Evolutionary conservation across 1,139 yeast species (phyloP).

Genomic region (Keqinozyma sinolaborantium): DNA sequence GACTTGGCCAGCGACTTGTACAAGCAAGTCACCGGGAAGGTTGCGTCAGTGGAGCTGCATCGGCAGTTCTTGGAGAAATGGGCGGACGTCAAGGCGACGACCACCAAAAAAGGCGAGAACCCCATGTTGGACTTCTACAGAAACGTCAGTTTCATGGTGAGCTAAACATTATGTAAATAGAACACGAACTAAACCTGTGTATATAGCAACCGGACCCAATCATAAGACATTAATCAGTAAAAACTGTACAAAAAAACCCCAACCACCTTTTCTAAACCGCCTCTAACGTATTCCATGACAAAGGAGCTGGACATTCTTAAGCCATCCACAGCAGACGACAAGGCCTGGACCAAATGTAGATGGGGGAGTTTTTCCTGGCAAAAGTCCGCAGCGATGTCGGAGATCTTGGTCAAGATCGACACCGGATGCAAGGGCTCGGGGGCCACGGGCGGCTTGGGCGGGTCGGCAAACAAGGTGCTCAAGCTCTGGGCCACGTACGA

Average conservation of each 20-base stretch:
- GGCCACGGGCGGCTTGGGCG: neutral
- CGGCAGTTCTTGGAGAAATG: conserved; percentile 63
- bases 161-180: conserved; percentile 15
- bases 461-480: no score
- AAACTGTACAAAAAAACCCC: conserved; percentile 6
- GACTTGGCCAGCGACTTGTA: conserved; percentile 60
- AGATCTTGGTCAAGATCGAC: neutral
- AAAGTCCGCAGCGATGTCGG: neutral
- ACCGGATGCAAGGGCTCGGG: neutral
- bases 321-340: conserved; percentile 5
- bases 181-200: conserved; percentile 2
- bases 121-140: conserved; percentile 82
- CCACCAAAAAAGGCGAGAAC: conserved; percentile 75
- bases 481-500: conserved; percentile 8
- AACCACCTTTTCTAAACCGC: conserved; percentile 25
- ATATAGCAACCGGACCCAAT: conserved; percentile 1
- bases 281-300: conserved; percentile 18
- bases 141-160: conserved; percentile 72
- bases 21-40: conserved; percentile 60
- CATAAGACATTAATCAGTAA: no score
- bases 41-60: conserved; percentile 55
- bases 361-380: neutral
- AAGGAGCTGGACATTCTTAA: conserved; percentile 15
- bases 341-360: conserved; percentile 2
- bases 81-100: conserved; percentile 69